Evolutionary conservation across 164 flowering plant genomes (phyloP), one percentile per base, ranked within the genome.

Genomic region (Vitis labrusca): DNA sequence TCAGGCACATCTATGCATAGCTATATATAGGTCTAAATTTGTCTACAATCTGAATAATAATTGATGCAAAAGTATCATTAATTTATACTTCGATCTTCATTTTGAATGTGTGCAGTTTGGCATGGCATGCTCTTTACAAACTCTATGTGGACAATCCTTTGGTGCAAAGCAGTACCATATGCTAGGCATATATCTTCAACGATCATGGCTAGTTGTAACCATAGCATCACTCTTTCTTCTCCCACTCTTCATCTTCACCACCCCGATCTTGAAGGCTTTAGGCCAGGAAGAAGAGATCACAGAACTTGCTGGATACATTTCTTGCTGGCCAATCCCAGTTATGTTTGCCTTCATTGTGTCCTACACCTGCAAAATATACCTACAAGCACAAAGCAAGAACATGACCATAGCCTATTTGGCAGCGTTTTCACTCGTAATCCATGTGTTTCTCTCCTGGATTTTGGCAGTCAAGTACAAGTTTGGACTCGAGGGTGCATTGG

Each of bases 131-230:
- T 91, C 88, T 59, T 56, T 85, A 56, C 89, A 85, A 69, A 89
- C 93, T 1, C 69, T 89, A 6, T 87, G 93, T 68, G 93, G 93
- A 30, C 93, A 89, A 73, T 85, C 89, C 2, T 89, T 66, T 61
- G 91, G 93, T 0, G 91, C 89, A 52, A 79, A 74, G 50, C 82
- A 82, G 62, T 78, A 85, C 58, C 70, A 77, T 74, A 89, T 89
- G 90, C 69, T 87, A 11, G 90, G 93, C 32, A 64, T 89, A 37
- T 83, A 89, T 59, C 84, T 89, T 17, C 93, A 89, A 61, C 73
- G 89, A 69, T 85, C 91, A 69, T 87, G 89, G 89, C 57, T 89
- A 32, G 81, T 63, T 79, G 16, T 1, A 27, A 2, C 32, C 15
- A 8, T 71, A 1, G 29, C 62, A 56, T 29, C 83, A 27, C 10